Evolutionary conservation across 345 rosid genomes (phyloP).

Genomic region (Gossypium arboreum): DNA sequence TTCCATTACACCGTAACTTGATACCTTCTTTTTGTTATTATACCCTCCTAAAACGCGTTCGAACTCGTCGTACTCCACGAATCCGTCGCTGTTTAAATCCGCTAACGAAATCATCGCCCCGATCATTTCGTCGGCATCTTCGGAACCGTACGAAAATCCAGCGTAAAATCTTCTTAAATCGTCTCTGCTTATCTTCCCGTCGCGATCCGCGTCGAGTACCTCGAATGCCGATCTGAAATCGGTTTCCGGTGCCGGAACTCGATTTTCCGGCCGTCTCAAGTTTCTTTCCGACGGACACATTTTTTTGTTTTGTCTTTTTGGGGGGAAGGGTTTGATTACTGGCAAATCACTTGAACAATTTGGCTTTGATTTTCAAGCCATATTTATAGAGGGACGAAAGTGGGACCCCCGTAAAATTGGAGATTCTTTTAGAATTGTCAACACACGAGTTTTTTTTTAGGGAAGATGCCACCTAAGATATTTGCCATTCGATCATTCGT

Average conservation of each 20-base stretch:
- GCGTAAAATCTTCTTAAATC: constrained; percentile 61
- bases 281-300: constrained; percentile 54
- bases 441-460: not conserved
- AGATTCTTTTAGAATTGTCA: not conserved
- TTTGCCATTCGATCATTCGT: not conserved
- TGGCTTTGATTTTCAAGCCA: not conserved
- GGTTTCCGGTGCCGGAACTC: constrained; percentile 13
- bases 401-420: constrained; percentile 1
- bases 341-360: not conserved
- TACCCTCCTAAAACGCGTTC: constrained; percentile 43
- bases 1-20: constrained; percentile 29
- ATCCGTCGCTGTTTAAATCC: constrained; percentile 68
- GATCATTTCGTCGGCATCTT: constrained; percentile 40
- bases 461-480: not conserved
- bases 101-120: constrained; percentile 72
- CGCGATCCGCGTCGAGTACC: constrained; percentile 72
- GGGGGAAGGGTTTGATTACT: too few relatives aligned
- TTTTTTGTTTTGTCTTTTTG: not conserved
- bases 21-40: not conserved
- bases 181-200: constrained; percentile 80
- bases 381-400: not conserved
- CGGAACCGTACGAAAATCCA: constrained; percentile 27
- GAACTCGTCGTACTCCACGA: constrained; percentile 83
- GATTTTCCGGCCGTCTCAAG: not conserved
- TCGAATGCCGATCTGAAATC: constrained; percentile 65